Conservation (phyloP, 1,284 basidiomycete species). For the Cerioporus squamosus region DNA sequence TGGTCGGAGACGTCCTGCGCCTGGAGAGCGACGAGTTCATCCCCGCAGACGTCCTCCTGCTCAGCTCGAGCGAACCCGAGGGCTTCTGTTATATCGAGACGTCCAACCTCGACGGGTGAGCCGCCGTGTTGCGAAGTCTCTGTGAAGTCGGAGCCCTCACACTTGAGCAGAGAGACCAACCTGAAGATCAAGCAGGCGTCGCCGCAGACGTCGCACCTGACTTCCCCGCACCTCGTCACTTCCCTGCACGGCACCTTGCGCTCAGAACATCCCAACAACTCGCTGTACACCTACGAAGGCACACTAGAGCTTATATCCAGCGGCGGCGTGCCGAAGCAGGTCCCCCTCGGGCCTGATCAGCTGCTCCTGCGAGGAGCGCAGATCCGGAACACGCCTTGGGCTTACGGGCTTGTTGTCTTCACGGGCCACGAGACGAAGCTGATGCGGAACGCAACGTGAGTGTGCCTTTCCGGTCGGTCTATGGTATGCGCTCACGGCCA, state of each 20-base stretch:
- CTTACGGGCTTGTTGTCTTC: slow-evolving; percentile 93
- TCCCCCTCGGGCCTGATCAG: slow-evolving; percentile 95
- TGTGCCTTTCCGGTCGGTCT: slow-evolving; percentile 15
- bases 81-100: slow-evolving; percentile 98
- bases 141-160: not conserved
- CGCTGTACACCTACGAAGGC: slow-evolving; percentile 94
- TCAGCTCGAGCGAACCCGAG: slow-evolving; percentile 94
- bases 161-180: slow-evolving; percentile 85
- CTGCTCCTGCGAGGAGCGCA: slow-evolving; percentile 94
- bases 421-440: slow-evolving; percentile 99
- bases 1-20: slow-evolving; percentile 92
- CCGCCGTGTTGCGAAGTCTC: slow-evolving; percentile 8
- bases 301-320: slow-evolving; percentile 71
- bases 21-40: slow-evolving; percentile 94
- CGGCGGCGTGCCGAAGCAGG: slow-evolving; percentile 70
- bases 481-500: not conserved
- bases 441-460: slow-evolving; percentile 94
- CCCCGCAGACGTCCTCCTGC: slow-evolving; percentile 90
- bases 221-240: slow-evolving; percentile 76
- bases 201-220: slow-evolving; percentile 79
- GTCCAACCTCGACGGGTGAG: slow-evolving; percentile 94
- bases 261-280: slow-evolving; percentile 98
- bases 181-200: slow-evolving; percentile 98
- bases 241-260: slow-evolving; percentile 83
- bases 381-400: slow-evolving; percentile 95